Percentiles rank a stretch among this genome's conserved stretches.
These are phyloP conservation scores for Aureobasidium mangrovei DNA, from an alignment of 2,329 filamentous ascomycete genomes.

Conservation along the genomic window DNA sequence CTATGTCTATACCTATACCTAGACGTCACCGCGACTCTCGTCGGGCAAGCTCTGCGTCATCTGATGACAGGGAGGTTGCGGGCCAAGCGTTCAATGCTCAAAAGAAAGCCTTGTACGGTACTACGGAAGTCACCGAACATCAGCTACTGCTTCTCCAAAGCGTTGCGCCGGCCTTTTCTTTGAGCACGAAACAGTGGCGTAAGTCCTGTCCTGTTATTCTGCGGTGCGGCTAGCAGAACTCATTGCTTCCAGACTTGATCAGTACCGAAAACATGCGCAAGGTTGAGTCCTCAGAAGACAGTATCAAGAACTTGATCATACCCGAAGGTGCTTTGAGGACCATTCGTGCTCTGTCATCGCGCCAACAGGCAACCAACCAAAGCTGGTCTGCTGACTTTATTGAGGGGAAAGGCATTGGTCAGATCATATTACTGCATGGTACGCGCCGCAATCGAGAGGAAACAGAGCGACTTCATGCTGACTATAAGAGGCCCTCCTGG, in stretches of 20 bases:
- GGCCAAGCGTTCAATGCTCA: neutral
- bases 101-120: neutral
- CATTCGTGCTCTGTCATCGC: neutral
- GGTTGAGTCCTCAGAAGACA: neutral
- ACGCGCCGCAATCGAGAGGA: too few relatives aligned
- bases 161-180: neutral
- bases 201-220: neutral
- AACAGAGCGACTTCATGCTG: too few relatives aligned
- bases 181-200: neutral
- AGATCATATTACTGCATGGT: slow-evolving; percentile 20
- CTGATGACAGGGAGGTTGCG: too few relatives aligned
- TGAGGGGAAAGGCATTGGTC: slow-evolving; percentile 14
- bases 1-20: too few relatives aligned
- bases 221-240: neutral
- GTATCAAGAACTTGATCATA: neutral
- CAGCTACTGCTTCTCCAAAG: neutral
- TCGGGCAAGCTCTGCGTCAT: too few relatives aligned
- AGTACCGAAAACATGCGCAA: neutral
- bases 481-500: slow-evolving; percentile 23
- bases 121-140: neutral
- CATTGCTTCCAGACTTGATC: neutral
- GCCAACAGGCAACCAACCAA: neutral
- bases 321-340: neutral
- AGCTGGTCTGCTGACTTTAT: neutral
- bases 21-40: too few relatives aligned